Conservation (phyloP, 352 stramenopile species). For the Albugo candida region DNA sequence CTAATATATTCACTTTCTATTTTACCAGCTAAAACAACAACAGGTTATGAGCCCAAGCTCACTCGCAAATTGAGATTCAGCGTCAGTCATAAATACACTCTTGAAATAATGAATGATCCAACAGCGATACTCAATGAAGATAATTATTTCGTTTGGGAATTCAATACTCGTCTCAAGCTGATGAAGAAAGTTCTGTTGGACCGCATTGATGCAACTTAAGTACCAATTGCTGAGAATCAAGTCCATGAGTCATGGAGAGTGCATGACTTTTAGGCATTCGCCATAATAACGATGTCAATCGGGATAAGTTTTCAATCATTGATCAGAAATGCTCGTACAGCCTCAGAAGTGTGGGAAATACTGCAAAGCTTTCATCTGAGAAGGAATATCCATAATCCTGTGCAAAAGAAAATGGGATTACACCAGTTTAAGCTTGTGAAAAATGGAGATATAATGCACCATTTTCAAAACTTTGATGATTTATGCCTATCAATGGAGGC, state of each 20-base stretch:
- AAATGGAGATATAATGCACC: conserved; percentile 8
- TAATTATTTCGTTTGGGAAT: conserved; percentile 9
- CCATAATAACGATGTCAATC: not conserved
- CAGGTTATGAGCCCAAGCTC: too few species aligned
- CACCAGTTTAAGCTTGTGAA: not conserved
- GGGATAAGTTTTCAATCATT: conserved; percentile 1
- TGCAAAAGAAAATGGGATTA: too few species aligned
- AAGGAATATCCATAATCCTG: too few species aligned
- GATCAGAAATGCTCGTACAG: not conserved
- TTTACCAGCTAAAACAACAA: too few species aligned
- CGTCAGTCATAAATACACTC: too few species aligned
- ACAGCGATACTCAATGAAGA: conserved; percentile 5
- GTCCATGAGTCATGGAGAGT: conserved; percentile 2
- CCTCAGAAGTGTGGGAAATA: too few species aligned
- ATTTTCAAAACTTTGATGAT: conserved; percentile 4
- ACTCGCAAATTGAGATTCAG: too few species aligned
- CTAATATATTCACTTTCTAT: too few species aligned
- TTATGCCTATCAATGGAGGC: not conserved
- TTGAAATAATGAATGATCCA: not conserved
- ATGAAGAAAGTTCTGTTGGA: conserved; percentile 1
- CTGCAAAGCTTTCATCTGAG: too few species aligned
- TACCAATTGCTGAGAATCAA: not conserved
- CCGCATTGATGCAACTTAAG: not conserved
- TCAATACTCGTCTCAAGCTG: conserved; percentile 4
- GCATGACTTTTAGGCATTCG: conserved; percentile 5